Conservation (phyloP, 225 moss, liverwort and hornwort species). For the Pseudoscleropodium purum region DNA sequence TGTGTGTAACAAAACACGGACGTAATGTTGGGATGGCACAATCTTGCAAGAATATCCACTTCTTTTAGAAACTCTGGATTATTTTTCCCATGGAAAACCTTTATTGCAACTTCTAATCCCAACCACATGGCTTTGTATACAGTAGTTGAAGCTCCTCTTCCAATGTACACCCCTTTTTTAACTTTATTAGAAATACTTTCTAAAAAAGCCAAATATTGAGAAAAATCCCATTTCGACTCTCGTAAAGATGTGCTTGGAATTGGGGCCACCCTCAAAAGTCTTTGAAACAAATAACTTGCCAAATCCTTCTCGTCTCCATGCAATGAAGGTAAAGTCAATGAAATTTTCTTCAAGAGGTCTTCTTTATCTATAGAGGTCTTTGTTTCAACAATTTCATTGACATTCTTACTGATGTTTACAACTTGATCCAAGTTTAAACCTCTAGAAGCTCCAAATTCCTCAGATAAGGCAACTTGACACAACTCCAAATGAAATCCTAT, state of each 20-base stretch:
- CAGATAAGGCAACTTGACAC: not conserved
- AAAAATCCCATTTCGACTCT: not conserved
- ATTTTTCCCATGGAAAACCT: not conserved
- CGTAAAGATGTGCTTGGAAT: rapidly evolving
- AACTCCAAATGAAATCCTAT: not conserved
- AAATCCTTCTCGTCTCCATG: not conserved
- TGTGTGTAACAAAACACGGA: not conserved
- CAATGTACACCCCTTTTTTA: not conserved
- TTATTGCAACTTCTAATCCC: not conserved
- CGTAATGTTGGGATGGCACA: not conserved
- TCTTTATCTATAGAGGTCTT: not conserved
- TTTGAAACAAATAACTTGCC: not conserved
- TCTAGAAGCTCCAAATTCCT: not conserved
- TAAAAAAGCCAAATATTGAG: not conserved
- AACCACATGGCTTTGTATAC: not conserved
- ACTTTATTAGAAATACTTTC: not conserved
- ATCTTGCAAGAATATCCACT: not conserved
- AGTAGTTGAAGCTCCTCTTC: not conserved
- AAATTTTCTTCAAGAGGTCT: not conserved
- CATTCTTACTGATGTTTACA: not conserved
- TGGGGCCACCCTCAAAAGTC: not conserved
- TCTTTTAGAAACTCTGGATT: not conserved
- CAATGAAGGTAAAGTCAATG: not conserved
- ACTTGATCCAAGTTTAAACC: not conserved
- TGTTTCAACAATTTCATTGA: not conserved